Evolutionary conservation across 2,329 filamentous ascomycete genomes (phyloP), one percentile per base, ranked within the genome.

Genomic region (Curvularia sp.): DNA sequence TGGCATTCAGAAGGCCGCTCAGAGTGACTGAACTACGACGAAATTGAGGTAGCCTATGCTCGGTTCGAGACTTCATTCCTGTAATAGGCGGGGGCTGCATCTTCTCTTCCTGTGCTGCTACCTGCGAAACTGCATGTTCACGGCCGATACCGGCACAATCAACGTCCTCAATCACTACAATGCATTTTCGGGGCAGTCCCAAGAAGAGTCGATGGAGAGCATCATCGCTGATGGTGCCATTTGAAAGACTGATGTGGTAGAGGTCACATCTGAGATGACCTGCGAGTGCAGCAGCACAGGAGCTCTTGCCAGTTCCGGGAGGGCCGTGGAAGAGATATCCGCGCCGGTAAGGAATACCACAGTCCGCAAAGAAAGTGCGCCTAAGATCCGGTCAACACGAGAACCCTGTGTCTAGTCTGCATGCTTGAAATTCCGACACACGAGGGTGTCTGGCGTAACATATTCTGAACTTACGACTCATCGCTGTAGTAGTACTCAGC

Each of bases 1-100:
- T 92, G 54, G 89, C 89, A 74, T 95, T 95, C 46, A 96, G 83
- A 1, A 95, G 83, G 48, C 56, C 6, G 88, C 90, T 1, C 88
- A 92, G 13, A 92, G 83, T 8, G 88, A 68, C 69, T 60, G 44
- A 67, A 58, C 50, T 72, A 41, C 24, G 63, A 10, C 44, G 30
- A 6, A 18, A n/a, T 8, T 15, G 20, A 6, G 26, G 7, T 30
- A 12, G 42, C 26, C 3, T 12, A 12, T 20, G 15, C 1, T n/a
- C 10, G 3, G 9, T 20, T 30, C 8, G 8, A 12, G 7, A 15
- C 10, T 12, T 10, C n/a, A 46, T 22, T 12, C 18, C 43, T 20
- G 22, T 24, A 24, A 4, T 4, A 24, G 22, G 22, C 22, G 22
- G 22, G 22, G 22, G 1, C 4, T 1, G 22, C 22, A 24, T 24